phyloP scores from a whole-genome alignment of 2,329 filamentous ascomycete genomes.

The Neonectria ditissima region DNA sequence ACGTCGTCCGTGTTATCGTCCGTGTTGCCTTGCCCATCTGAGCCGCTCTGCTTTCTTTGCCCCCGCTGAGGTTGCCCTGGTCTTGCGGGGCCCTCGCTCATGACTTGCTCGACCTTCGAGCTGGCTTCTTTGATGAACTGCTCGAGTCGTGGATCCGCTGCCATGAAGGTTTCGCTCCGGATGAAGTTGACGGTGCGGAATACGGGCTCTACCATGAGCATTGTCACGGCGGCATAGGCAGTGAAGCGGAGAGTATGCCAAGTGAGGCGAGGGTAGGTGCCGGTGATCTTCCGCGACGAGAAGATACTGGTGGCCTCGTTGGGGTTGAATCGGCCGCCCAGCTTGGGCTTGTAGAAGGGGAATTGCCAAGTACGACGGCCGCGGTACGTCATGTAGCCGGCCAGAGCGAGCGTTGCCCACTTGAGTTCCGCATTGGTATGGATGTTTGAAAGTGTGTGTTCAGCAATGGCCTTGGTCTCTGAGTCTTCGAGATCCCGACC shows the following conservation, averaged over 20 bases:
- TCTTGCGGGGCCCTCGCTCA: constrained; percentile 20
- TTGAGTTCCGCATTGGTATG: constrained; percentile 48
- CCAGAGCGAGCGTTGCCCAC: constrained; percentile 41
- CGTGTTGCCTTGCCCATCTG: constrained; percentile 16
- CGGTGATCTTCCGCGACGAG: constrained; percentile 42
- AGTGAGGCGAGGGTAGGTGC: constrained; percentile 39
- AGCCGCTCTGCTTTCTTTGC: constrained; percentile 16
- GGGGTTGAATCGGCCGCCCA: constrained; percentile 42
- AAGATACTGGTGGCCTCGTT: constrained; percentile 45
- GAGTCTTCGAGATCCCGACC: constrained; percentile 49
- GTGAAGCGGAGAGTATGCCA: constrained; percentile 45
- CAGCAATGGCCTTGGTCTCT: constrained; percentile 52
- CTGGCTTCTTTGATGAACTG: constrained; percentile 42
- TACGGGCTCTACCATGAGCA: constrained; percentile 43
- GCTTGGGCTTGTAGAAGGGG: constrained; percentile 46
- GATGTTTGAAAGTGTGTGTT: constrained; percentile 49
- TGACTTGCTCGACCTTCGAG: constrained; percentile 40
- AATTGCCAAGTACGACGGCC: constrained; percentile 45
- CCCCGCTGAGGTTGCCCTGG: neutral
- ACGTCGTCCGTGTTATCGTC: constrained; percentile 24
- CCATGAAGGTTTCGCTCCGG: constrained; percentile 39
- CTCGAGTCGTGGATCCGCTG: constrained; percentile 36
- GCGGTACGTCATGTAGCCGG: constrained; percentile 45
- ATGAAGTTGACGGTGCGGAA: constrained; percentile 42
- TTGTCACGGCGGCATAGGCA: constrained; percentile 42